These are phyloP conservation scores for Theobroma cacao DNA, from an alignment of 345 rosid species.

Conservation along the genomic window DNA sequence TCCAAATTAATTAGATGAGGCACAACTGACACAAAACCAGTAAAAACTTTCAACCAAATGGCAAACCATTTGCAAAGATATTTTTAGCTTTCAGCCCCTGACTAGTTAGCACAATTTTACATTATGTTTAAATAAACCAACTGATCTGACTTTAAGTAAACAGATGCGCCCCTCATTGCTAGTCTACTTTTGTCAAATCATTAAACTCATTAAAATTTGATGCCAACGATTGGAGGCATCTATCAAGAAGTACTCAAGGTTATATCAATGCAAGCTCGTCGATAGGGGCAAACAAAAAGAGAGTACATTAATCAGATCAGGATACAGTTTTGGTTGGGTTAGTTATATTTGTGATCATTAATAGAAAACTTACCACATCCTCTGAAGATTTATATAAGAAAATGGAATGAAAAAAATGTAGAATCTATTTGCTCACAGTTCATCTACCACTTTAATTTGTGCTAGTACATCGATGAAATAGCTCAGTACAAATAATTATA, in stretches of 20 bases:
- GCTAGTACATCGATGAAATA: neutral
- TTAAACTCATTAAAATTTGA: neutral
- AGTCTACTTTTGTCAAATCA: neutral
- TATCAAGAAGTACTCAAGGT: neutral
- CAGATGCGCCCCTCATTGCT: neutral
- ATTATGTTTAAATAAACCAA: no score
- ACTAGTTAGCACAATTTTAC: no score
- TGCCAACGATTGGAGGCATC: neutral
- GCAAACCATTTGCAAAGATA: neutral
- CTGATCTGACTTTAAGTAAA: neutral
- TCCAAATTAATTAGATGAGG: neutral
- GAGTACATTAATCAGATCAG: neutral
- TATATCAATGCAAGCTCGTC: neutral
- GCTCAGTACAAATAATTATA: neutral
- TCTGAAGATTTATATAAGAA: neutral
- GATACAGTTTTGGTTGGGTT: neutral
- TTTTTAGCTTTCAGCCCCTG: neutral
- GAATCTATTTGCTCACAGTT: neutral
- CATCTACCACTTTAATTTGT: neutral
- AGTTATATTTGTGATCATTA: neutral
- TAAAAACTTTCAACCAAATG: neutral
- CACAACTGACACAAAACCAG: neutral
- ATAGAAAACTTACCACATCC: neutral
- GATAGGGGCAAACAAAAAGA: neutral
- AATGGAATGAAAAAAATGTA: neutral